Conservation (phyloP, 345 rosid species). For the Bruguiera sexangula region DNA sequence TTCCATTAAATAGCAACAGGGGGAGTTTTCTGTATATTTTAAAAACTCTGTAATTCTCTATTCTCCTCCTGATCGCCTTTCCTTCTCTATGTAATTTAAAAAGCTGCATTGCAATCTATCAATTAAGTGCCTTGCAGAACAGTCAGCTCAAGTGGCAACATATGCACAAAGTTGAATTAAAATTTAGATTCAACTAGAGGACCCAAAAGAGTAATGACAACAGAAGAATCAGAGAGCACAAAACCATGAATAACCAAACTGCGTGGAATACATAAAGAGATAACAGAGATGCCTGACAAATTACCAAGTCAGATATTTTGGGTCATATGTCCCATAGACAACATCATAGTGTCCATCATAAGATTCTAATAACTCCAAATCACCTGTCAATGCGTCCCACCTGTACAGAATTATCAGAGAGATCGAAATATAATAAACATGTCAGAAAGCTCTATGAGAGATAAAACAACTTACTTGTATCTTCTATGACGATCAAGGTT, state of each 20-base stretch:
- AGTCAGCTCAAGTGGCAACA: not conserved
- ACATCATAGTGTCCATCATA: conserved; percentile 91
- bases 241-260: conserved; percentile 10
- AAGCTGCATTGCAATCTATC: not conserved
- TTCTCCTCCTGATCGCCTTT: too few relatives aligned
- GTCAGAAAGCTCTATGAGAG: conserved; percentile 13
- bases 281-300: conserved; percentile 1
- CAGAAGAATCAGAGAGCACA: not conserved
- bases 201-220: not conserved
- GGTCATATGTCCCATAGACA: conserved; percentile 78
- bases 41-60: too few relatives aligned
- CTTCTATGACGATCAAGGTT: conserved; percentile 68
- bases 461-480: conserved; percentile 70
- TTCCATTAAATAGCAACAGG: too few relatives aligned
- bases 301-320: conserved; percentile 79
- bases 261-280: not conserved
- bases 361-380: conserved; percentile 77
- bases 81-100: not conserved
- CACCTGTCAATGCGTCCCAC: conserved; percentile 95
- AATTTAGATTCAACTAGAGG: not conserved
- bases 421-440: conserved; percentile 19
- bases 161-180: not conserved
- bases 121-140: too few relatives aligned
- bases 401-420: conserved; percentile 48
- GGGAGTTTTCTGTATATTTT: too few relatives aligned